A percentile compares a stretch with the other conserved stretches of the same genome.
phyloP scores from a whole-genome alignment of 2,329 filamentous ascomycete genomes.

The Xylariaceae sp. region DNA sequence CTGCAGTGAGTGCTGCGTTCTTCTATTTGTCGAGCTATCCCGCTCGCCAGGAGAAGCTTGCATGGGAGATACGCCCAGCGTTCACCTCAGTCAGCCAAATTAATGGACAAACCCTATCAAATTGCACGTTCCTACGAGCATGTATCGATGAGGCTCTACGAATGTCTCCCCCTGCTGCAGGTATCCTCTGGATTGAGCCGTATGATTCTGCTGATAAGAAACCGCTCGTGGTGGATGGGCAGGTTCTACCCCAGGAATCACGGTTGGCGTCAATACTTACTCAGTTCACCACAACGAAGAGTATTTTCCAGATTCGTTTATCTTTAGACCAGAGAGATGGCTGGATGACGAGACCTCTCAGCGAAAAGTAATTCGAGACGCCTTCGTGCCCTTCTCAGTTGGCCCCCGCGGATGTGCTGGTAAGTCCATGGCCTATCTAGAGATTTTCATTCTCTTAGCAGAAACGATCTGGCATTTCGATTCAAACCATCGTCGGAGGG shows the following conservation, averaged over 20 bases:
- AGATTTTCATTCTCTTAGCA: constrained; percentile 39
- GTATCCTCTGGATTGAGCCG: constrained; percentile 14
- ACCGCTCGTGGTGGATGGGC: constrained; percentile 13
- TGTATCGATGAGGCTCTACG: constrained; percentile 21
- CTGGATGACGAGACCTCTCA: constrained; percentile 20
- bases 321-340: constrained; percentile 13
- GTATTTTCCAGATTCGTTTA: constrained; percentile 1
- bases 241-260: constrained; percentile 2
- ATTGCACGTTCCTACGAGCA: constrained; percentile 17
- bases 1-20: constrained; percentile 16
- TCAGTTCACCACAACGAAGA: constrained; percentile 6
- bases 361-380: constrained; percentile 10
- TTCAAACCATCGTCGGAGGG: constrained; percentile 14
- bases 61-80: constrained; percentile 13
- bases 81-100: constrained; percentile 14
- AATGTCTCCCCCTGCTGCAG: constrained; percentile 14
- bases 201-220: neutral
- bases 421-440: constrained; percentile 42
- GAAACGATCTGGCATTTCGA: constrained; percentile 39
- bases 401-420: constrained; percentile 43
- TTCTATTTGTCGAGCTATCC: constrained; percentile 25
- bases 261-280: constrained; percentile 7
- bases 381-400: constrained; percentile 31
- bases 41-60: constrained; percentile 13
- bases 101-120: neutral